Conservation (phyloP, 192 early-diverging fungal species). For the Coemansia sp. region DNA sequence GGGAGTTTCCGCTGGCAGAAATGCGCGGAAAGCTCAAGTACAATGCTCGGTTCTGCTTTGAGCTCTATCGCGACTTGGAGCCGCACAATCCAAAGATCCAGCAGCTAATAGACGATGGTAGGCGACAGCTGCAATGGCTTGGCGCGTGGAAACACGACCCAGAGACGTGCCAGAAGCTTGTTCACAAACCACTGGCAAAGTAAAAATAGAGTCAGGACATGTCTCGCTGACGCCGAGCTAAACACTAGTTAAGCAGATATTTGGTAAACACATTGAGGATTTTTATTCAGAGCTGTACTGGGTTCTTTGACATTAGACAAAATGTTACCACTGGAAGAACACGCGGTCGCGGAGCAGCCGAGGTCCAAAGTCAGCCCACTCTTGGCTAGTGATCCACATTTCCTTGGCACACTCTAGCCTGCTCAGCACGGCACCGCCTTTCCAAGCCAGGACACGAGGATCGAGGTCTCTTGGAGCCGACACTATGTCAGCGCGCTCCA, state of each 20-base stretch:
- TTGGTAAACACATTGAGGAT: too few relatives aligned
- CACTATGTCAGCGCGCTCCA: slow-evolving; percentile 65
- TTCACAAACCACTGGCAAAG: not conserved
- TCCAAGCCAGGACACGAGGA: slow-evolving; percentile 80
- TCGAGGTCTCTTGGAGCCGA: slow-evolving; percentile 82
- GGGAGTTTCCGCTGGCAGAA: slow-evolving; percentile 12
- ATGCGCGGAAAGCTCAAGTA: slow-evolving; percentile 28
- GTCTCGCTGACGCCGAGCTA: too few relatives aligned
- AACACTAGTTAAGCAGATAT: too few relatives aligned
- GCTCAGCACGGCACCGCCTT: slow-evolving; percentile 76
- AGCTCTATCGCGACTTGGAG: slow-evolving; percentile 39
- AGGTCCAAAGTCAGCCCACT: slow-evolving; percentile 73
- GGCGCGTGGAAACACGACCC: slow-evolving; percentile 16
- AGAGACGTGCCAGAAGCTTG: slow-evolving; percentile 3
- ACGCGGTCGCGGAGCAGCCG: slow-evolving; percentile 62
- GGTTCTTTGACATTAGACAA: not conserved
- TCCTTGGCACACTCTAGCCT: slow-evolving; percentile 76
- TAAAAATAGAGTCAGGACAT: not conserved
- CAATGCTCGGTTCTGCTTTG: slow-evolving; percentile 42
- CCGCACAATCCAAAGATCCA: not conserved
- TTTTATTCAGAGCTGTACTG: too few relatives aligned
- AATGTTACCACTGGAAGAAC: slow-evolving; percentile 62
- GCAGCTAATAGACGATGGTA: slow-evolving; percentile 17
- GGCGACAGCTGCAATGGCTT: slow-evolving; percentile 28
- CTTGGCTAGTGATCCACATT: slow-evolving; percentile 69